phyloP scores from a whole-genome alignment of 768 basidiomycete species.

The Russula sp. region DNA sequence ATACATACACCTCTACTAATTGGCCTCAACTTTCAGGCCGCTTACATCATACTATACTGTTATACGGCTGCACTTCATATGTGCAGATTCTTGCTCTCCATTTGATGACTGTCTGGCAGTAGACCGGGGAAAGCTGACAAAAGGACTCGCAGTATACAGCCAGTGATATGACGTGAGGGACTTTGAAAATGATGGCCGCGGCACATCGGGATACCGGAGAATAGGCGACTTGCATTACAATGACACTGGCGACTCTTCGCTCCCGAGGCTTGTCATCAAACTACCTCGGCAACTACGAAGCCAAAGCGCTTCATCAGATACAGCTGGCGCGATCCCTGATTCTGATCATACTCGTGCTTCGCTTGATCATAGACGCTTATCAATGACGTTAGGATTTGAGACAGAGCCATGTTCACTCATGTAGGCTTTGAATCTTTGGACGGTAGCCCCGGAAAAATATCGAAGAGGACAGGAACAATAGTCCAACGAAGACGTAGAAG shows the following conservation, averaged over 20 bases:
- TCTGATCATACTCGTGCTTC: background rate
- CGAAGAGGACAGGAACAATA: slow-evolving; percentile 36
- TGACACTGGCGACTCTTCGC: background rate
- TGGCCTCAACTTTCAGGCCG: too few relatives aligned
- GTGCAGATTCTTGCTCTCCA: background rate
- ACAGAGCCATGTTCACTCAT: background rate
- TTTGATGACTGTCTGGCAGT: background rate
- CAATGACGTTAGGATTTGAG: background rate
- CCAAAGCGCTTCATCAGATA: background rate
- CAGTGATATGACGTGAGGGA: background rate
- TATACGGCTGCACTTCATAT: too few relatives aligned
- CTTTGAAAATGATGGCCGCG: background rate
- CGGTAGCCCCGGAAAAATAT: slow-evolving; percentile 28
- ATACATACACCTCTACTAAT: too few relatives aligned
- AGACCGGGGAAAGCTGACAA: background rate
- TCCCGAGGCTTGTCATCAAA: background rate
- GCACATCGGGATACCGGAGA: background rate
- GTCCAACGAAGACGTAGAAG: slow-evolving; percentile 73
- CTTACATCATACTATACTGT: too few relatives aligned
- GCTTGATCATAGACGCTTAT: background rate
- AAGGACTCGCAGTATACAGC: background rate
- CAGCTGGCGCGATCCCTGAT: background rate
- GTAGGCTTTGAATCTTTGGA: slow-evolving; percentile 8
- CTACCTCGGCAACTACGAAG: background rate
- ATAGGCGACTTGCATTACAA: background rate